phyloP scores from a whole-genome alignment of 2,329 filamentous ascomycete species.

The Fusarium sp. region DNA sequence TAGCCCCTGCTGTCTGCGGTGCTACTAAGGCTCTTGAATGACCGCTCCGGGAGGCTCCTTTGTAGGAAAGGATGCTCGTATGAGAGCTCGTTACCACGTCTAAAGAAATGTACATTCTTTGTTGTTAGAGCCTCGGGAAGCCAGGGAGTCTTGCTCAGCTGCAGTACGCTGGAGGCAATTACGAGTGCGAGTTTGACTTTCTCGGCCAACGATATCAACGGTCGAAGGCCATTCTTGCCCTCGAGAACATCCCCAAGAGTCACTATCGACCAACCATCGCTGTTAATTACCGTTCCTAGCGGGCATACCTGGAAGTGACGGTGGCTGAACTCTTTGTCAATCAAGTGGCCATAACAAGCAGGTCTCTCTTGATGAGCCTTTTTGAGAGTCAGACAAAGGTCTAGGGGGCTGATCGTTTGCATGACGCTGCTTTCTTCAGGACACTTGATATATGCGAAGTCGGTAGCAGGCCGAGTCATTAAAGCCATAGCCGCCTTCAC shows the following conservation, averaged over 20 bases:
- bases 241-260: neutral
- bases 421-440: neutral
- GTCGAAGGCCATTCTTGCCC: neutral
- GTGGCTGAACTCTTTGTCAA: neutral
- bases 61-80: neutral
- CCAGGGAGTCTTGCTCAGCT: neutral
- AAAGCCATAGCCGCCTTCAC: neutral
- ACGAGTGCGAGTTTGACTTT: neutral
- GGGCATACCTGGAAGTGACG: neutral
- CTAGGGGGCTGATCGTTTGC: neutral
- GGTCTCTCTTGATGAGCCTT: neutral
- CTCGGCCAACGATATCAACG: neutral
- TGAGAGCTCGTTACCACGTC: fast-evolving
- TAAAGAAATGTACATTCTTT: neutral
- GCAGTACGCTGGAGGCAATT: neutral
- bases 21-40: fast-evolving
- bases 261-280: neutral
- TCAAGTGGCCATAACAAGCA: neutral
- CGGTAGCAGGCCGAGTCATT: fast-evolving
- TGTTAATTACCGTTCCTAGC: fast-evolving
- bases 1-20: fast-evolving
- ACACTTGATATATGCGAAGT: neutral
- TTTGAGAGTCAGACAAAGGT: neutral
- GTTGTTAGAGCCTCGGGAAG: neutral
- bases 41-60: fast-evolving